Base-by-base conservation (phyloP, 495 filamentous ascomycete genomes). In the Neurospora tetrasperma region DNA sequence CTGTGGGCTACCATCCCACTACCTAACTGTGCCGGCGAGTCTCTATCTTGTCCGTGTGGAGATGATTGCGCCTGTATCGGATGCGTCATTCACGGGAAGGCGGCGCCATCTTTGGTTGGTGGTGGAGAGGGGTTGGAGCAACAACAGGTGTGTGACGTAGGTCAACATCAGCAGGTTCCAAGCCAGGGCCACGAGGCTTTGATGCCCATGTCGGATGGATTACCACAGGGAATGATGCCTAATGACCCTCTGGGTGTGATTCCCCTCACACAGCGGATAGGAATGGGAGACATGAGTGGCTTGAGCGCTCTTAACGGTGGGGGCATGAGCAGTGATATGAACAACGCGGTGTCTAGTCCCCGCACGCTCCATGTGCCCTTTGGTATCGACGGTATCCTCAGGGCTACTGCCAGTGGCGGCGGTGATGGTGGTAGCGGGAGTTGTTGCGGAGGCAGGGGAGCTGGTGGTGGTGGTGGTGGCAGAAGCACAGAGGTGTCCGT, bases 21-120 rank as follows among this genome's bases (percentile, higher is more conserved):
- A 23, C 73, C 77, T 10, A 78, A 74, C 43, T 77, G 5, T 83
- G 84, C 66, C 78, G 75, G 2, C 84, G 85, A 8, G 78, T 79
- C 71, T 75, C 74, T 77, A 9, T 79, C 77, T 59, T 88, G 87
- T 70, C 84, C 81, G 4, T 88, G 87, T 70, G 86, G 86, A 6
- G 85, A 87, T 70, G 83, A 84, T 71, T 88, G 87, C 74, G 74
- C 82, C 35, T 88, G 87, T 71, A 74, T 85, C 4, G 86, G 85
- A 18, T 88, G 86, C 71, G 31, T 74, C 16, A 73, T 82, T n/a
- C 77, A 71, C 6, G 54, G 54, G 6, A 35, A 66, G 12, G 27
- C 54, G 54, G 54, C 9, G 27, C 54, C 54, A 1, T 8, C 54
- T 9, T 66, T 66, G 54, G 14, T 31, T 35, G 27, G 27, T 10